Evolutionary conservation across 2,329 filamentous ascomycete species (phyloP).

Genomic region (Hansfordia pulvinata): DNA sequence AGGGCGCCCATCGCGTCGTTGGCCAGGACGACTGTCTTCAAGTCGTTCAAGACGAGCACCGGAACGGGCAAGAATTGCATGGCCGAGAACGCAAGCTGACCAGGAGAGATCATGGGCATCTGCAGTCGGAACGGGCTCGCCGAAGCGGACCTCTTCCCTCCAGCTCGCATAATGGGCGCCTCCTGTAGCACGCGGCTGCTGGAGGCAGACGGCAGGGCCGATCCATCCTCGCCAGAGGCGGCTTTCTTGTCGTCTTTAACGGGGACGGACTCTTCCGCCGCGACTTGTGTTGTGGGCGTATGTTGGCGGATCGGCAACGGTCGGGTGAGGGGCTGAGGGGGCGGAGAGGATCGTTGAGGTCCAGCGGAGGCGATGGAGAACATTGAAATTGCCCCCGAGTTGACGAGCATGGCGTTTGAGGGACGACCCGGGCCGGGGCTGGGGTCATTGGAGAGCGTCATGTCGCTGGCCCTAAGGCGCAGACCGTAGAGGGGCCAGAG

Average conservation of each 20-base stretch:
- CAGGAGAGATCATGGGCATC: slow-evolving; percentile 33
- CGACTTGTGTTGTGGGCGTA: too few relatives aligned
- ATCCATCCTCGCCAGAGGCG: slow-evolving; percentile 4
- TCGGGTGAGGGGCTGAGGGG: slow-evolving; percentile 2
- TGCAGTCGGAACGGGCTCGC: slow-evolving; percentile 21
- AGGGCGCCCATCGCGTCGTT: slow-evolving; percentile 65
- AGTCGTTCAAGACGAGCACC: slow-evolving; percentile 50
- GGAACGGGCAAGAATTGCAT: slow-evolving; percentile 66
- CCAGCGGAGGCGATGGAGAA: too few relatives aligned
- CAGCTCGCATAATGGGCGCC: slow-evolving; percentile 4
- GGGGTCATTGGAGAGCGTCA: slow-evolving; percentile 8
- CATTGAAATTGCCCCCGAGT: slow-evolving; percentile 4
- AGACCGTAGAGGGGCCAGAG: slow-evolving; percentile 6
- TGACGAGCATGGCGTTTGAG: slow-evolving; percentile 5
- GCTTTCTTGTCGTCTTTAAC: too few relatives aligned
- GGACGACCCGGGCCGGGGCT: slow-evolving; percentile 1
- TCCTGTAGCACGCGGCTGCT: slow-evolving; percentile 3
- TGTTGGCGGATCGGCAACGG: too few relatives aligned
- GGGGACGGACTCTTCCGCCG: too few relatives aligned
- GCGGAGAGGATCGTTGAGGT: slow-evolving; percentile 3
- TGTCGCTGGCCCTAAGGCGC: slow-evolving; percentile 9
- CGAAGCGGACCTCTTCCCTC: slow-evolving; percentile 12
- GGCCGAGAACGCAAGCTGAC: slow-evolving; percentile 49
- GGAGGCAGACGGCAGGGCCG: slow-evolving; percentile 1
- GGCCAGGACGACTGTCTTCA: slow-evolving; percentile 58